Conservation (phyloP, 225 moss, liverwort and hornwort genomes). For the Sphagnum contortum region DNA sequence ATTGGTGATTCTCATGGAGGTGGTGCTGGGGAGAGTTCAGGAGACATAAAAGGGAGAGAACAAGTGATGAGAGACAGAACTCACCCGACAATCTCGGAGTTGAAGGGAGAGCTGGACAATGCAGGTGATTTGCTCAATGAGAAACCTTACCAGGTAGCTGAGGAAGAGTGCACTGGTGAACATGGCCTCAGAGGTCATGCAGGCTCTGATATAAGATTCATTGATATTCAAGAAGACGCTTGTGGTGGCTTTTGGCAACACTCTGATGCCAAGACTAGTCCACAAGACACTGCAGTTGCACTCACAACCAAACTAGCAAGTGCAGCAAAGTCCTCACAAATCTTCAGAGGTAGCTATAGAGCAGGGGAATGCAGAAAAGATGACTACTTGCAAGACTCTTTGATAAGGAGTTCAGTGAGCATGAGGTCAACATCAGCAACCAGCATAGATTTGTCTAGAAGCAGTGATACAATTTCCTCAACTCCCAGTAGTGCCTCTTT, state of each 20-base stretch:
- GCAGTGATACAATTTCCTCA: slow-evolving; percentile 38
- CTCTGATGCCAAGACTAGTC: neutral
- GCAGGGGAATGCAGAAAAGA: slow-evolving; percentile 16
- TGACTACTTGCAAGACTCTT: slow-evolving; percentile 17
- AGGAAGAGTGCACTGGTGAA: slow-evolving; percentile 1
- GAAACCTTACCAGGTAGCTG: neutral
- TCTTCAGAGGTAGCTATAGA: slow-evolving; percentile 1
- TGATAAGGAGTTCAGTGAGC: slow-evolving; percentile 21
- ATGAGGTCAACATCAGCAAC: slow-evolving; percentile 34
- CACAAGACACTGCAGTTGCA: too few species aligned
- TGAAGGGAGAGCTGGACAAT: slow-evolving; percentile 1
- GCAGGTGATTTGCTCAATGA: slow-evolving; percentile 6
- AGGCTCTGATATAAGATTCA: slow-evolving; percentile 1
- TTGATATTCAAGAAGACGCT: slow-evolving; percentile 1
- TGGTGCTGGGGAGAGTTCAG: neutral
- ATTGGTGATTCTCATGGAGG: neutral
- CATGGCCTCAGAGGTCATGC: slow-evolving; percentile 10
- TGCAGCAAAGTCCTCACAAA: neutral
- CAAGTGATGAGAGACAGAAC: neutral
- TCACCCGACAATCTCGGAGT: neutral
- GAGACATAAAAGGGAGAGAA: neutral
- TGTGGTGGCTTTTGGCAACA: neutral
- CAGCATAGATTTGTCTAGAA: slow-evolving; percentile 43
- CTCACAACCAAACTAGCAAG: too few species aligned
- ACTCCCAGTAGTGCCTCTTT: slow-evolving; percentile 34